phyloP scores from a whole-genome alignment of 306 rosid genomes.

The Cicer cuneatum region DNA sequence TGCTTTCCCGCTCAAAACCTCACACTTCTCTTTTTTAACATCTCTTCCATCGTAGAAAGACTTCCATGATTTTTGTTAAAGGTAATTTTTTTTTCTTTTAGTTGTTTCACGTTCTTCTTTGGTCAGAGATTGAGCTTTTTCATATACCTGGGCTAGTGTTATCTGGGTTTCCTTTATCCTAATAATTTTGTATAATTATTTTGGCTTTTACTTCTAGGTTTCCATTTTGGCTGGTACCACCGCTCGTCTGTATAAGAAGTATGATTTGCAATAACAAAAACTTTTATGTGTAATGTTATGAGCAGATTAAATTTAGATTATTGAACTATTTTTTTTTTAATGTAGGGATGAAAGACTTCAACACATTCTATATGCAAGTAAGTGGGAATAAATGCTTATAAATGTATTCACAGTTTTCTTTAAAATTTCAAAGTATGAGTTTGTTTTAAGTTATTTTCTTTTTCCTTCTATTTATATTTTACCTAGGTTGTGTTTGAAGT shows the following conservation, averaged over 20 bases:
- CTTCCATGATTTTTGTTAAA: slow-evolving; percentile 47
- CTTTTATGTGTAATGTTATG: background rate
- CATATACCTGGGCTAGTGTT: background rate
- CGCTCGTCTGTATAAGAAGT: slow-evolving; percentile 96
- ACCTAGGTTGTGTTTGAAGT: slow-evolving; percentile 6
- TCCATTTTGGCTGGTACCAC: slow-evolving; percentile 97
- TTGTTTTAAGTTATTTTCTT: slow-evolving; percentile 16
- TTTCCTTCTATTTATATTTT: slow-evolving; percentile 22
- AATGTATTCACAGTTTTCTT: background rate
- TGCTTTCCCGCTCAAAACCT: background rate
- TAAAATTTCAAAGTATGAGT: slow-evolving; percentile 37
- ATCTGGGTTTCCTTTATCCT: background rate
- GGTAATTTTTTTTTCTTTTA: background rate
- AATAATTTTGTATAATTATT: slow-evolving; percentile 22
- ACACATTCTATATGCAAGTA: slow-evolving; percentile 98
- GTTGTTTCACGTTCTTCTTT: background rate
- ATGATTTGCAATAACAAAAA: slow-evolving; percentile 43
- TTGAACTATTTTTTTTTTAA: slow-evolving; percentile 41
- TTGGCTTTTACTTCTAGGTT: slow-evolving; percentile 63
- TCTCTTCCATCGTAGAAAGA: slow-evolving; percentile 11
- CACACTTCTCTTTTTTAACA: background rate
- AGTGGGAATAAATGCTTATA: slow-evolving; percentile 49
- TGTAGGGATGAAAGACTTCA: slow-evolving; percentile 98
- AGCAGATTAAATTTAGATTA: slow-evolving; percentile 1
- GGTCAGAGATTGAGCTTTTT: background rate